Evolutionary conservation across 352 stramenopile species (phyloP), one percentile per base, ranked within the genome.

Genomic region (Phytophthora kernoviae): DNA sequence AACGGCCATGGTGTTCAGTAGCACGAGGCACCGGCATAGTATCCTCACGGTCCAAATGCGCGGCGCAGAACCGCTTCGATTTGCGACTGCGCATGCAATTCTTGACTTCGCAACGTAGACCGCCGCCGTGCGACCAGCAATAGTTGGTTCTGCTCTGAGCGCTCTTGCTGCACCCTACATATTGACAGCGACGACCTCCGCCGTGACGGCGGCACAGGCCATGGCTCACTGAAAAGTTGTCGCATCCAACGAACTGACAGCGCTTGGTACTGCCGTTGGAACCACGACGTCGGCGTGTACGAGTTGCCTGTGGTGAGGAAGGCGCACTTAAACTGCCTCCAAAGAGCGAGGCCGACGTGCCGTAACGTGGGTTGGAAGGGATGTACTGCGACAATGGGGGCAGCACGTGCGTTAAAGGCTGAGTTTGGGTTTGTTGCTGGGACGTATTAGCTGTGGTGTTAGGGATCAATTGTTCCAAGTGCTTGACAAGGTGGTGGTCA

Each of bases 91-190:
- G 75, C 66, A 79, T 78, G 56, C 79, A 89, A 32, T 47, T 60
- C 34, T 77, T 64, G 11, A 79, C 75, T 51, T 84, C 74, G 41
- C 79, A 89, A 6, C 77, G 77, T 48, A 82, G 74, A 12, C 79
- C 77, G 9, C 79, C 79, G 15, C 79, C 79, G 54, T 89, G 77
- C 3, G 72, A 62, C 72, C 79, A 85, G 50, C 79, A 89, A 26
- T 75, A 79, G 12, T 80, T 63, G 17, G 75, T 81, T 14, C 72
- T 63, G 27, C 75, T 83, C 45, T 88, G 77, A 17, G 77, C 76
- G 10, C 77, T 72, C 30, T 85, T 83, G 7, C 53, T 46, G 63
- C 79, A 90, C 1, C 68, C 73, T 2, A 45, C 22, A 20, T 75
- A 51, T 32, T 77, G 73, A 36, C 80, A 90, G 14, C 75, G 70